Percentiles rank a stretch among this genome's conserved stretches.
These are phyloP conservation scores for Xerocomellus dryophilus DNA, from an alignment of 768 basidiomycete genomes.

Conservation along the genomic window DNA sequence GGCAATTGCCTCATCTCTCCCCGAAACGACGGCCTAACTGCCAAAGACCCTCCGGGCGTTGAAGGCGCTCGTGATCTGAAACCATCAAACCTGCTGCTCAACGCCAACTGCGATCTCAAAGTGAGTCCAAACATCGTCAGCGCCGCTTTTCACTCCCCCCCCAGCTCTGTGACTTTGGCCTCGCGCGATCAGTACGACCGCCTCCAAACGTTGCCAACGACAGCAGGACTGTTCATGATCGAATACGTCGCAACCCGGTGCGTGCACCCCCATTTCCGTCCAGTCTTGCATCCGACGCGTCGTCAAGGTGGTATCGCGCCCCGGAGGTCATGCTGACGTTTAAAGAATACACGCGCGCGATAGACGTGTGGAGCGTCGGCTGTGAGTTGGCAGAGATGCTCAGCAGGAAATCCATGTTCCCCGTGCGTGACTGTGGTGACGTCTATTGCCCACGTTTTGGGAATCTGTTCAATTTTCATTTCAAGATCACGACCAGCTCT, in stretches of 20 bases:
- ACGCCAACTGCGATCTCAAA: conserved; percentile 96
- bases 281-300: not conserved
- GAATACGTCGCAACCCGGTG: conserved; percentile 96
- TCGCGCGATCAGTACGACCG: conserved; percentile 77
- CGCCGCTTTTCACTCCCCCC: not conserved
- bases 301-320: conserved; percentile 86
- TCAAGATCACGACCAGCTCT: conserved; percentile 85
- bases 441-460: not conserved
- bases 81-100: conserved; percentile 91
- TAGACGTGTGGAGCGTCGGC: conserved; percentile 86
- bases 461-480: no score
- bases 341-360: conserved; percentile 88
- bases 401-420: conserved; percentile 88
- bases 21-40: conserved; percentile 2
- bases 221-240: conserved; percentile 78
- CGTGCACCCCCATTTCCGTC: conserved; percentile 1
- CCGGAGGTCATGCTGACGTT: conserved; percentile 99
- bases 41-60: conserved; percentile 76
- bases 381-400: conserved; percentile 92
- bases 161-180: conserved; percentile 83
- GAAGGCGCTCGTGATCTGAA: conserved; percentile 96
- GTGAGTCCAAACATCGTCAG: conserved; percentile 38
- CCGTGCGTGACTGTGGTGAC: conserved; percentile 79
- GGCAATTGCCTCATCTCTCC: conserved; percentile 37
- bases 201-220: conserved; percentile 72